These are phyloP conservation scores for Thuidium tamariscinum DNA, from an alignment of 225 moss, liverwort and hornwort species.

Conservation along the genomic window DNA sequence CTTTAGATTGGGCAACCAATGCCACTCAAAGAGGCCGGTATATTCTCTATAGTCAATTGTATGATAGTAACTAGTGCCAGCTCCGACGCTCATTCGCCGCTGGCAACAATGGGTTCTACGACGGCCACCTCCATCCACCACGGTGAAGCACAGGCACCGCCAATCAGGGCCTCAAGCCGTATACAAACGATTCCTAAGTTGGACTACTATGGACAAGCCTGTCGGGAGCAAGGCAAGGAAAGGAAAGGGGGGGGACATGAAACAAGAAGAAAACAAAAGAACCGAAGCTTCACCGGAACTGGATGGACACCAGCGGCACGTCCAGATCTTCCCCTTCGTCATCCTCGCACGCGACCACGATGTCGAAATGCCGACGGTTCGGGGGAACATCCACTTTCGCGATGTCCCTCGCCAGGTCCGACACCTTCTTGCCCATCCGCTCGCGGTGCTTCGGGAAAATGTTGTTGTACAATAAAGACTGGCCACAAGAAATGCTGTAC, in stretches of 20 bases:
- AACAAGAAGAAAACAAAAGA: background rate
- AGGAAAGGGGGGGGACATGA: background rate
- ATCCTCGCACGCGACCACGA: slow-evolving; percentile 52
- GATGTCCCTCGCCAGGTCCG: slow-evolving; percentile 37
- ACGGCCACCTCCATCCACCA: background rate
- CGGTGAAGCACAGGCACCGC: background rate
- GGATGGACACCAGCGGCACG: slow-evolving; percentile 51
- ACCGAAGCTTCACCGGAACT: slow-evolving; percentile 23
- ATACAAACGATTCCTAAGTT: background rate
- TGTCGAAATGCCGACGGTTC: slow-evolving; percentile 49
- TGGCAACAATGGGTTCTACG: background rate
- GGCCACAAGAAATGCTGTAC: slow-evolving; percentile 56
- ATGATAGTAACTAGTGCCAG: background rate
- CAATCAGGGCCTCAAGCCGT: background rate
- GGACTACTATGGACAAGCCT: background rate
- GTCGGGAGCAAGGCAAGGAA: background rate
- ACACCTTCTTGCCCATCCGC: slow-evolving; percentile 49
- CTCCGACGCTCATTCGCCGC: background rate
- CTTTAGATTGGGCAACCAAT: background rate
- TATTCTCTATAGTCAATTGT: background rate
- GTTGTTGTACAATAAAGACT: slow-evolving; percentile 49
- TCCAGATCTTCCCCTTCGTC: slow-evolving; percentile 46
- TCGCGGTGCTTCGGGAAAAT: slow-evolving; percentile 55
- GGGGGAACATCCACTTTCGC: slow-evolving; percentile 33
- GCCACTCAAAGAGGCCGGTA: background rate